phyloP scores from a whole-genome alignment of 1,284 basidiomycete species.

The Takashimella tepidaria region DNA sequence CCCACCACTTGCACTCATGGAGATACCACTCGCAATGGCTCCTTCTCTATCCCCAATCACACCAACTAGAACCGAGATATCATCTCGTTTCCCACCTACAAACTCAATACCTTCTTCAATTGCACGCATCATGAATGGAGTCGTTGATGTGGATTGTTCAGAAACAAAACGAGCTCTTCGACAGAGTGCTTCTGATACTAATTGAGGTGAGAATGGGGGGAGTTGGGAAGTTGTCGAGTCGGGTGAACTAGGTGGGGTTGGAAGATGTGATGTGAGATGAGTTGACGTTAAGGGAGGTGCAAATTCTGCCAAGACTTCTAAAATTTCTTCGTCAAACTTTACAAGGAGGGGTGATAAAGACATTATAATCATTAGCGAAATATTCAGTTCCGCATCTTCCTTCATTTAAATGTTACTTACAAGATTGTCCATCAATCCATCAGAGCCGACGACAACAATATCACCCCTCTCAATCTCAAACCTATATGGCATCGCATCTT shows the following conservation, averaged over 20 bases:
- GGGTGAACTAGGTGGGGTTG: constrained; percentile 16
- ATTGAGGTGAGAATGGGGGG: constrained; percentile 50
- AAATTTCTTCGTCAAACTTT: constrained; percentile 82
- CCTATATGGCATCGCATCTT: constrained; percentile 66
- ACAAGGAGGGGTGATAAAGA: background rate
- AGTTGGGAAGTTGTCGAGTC: constrained; percentile 16
- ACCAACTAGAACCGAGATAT: constrained; percentile 46
- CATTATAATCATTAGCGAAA: no score
- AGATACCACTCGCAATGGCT: no score
- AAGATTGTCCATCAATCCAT: constrained; percentile 88
- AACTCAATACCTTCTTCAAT: constrained; percentile 54
- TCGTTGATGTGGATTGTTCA: constrained; percentile 51
- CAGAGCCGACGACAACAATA: constrained; percentile 81
- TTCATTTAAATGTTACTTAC: constrained; percentile 21
- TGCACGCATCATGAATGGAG: constrained; percentile 54
- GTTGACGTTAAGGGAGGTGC: constrained; percentile 37
- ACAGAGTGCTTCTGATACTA: constrained; percentile 53
- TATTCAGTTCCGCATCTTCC: background rate
- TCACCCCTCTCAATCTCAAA: constrained; percentile 79
- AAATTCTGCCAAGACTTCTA: constrained; percentile 78
- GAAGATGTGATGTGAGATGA: constrained; percentile 3
- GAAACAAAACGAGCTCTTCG: constrained; percentile 51
- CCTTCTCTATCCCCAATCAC: constrained; percentile 40
- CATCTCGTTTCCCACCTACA: constrained; percentile 48
- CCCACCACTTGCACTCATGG: no score